Evolutionary conservation across 139 green algal genomes (phyloP).

Genomic region (Edaphochlamys debaryana): DNA sequence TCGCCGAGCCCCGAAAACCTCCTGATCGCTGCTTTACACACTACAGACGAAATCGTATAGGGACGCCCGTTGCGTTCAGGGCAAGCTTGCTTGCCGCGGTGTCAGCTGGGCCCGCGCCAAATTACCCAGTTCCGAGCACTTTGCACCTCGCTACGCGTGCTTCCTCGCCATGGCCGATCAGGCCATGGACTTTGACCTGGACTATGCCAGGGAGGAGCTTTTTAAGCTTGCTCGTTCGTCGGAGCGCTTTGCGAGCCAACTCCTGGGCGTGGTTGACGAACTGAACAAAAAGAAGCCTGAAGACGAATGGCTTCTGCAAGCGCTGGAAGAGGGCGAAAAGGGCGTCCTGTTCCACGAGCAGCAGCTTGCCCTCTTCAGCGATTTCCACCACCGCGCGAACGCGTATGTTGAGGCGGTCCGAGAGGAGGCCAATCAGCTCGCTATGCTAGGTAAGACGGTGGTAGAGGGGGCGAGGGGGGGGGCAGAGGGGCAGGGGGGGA

Average conservation of each 20-base stretch:
- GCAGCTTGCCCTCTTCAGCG: constrained; percentile 40
- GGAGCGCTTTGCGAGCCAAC: not conserved
- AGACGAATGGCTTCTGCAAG: constrained; percentile 20
- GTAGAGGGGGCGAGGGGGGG: no score
- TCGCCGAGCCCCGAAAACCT: not conserved
- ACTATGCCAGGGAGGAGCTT: constrained; percentile 18
- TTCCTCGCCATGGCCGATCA: not conserved
- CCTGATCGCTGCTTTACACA: not conserved
- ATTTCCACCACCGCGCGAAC: constrained; percentile 15
- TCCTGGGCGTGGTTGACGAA: no score
- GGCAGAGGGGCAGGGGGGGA: no score
- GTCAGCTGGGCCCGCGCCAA: not conserved
- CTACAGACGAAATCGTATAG: not conserved
- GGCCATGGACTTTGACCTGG: constrained; percentile 1
- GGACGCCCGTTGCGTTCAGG: no score
- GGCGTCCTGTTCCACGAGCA: constrained; percentile 41
- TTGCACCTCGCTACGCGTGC: not conserved
- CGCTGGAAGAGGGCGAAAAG: constrained; percentile 47
- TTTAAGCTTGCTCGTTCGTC: not conserved
- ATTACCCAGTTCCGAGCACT: not conserved
- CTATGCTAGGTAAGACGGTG: constrained; percentile 44
- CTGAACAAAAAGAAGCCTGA: constrained; percentile 7
- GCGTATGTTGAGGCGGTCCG: constrained; percentile 49
- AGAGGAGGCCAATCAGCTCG: constrained; percentile 46
- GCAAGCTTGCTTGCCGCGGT: not conserved